Evolutionary conservation across 2,329 filamentous ascomycete species (phyloP).

Genomic region (Stagonosporopsis vannaccii): DNA sequence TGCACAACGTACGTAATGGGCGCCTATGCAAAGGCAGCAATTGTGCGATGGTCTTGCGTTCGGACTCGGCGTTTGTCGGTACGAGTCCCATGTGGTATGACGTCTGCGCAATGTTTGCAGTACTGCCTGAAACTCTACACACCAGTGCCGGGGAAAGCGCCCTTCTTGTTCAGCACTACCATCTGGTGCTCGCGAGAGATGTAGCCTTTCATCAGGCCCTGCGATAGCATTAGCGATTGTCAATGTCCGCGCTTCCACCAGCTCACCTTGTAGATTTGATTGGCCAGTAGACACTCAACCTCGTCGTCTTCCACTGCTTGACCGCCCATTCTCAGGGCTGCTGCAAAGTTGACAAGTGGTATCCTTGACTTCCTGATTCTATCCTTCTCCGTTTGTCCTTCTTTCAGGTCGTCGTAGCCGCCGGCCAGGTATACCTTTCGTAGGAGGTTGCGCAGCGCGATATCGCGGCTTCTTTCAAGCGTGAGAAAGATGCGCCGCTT

Average conservation of each 20-base stretch:
- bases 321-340: constrained; percentile 77
- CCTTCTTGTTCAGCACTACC: constrained; percentile 90
- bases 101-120: background rate
- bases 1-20: background rate
- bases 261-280: constrained; percentile 96
- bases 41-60: background rate
- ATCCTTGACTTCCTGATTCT: constrained; percentile 76
- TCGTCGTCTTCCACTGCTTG: constrained; percentile 83
- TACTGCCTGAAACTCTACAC: constrained; percentile 49
- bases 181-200: constrained; percentile 90
- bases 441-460: constrained; percentile 88
- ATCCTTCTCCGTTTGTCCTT: constrained; percentile 67
- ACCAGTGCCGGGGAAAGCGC: constrained; percentile 92
- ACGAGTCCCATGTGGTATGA: background rate
- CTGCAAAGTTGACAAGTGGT: constrained; percentile 81
- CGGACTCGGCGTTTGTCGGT: background rate
- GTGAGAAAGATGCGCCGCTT: constrained; percentile 93
- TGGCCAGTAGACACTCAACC: constrained; percentile 92
- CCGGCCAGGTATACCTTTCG: constrained; percentile 88
- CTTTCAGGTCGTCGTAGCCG: constrained; percentile 77
- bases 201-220: constrained; percentile 98
- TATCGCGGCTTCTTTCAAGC: constrained; percentile 88
- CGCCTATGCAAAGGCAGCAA: background rate
- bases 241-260: background rate
- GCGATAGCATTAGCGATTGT: constrained; percentile 27